Evolutionary conservation across 495 filamentous ascomycete species (phyloP).

Genomic region (Aspergillus hancockii): DNA sequence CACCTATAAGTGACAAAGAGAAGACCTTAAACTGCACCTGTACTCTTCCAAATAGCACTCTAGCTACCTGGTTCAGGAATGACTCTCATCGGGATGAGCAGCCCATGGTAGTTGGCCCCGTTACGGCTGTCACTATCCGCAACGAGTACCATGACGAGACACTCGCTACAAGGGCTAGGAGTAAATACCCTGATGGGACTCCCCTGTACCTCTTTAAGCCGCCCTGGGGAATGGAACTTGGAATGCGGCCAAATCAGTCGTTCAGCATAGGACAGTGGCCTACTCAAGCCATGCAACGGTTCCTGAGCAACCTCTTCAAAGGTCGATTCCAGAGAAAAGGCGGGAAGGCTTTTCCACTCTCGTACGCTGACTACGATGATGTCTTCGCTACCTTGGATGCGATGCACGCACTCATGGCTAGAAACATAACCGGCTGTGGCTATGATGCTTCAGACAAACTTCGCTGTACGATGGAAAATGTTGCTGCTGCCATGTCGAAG

Average conservation of each 20-base stretch:
- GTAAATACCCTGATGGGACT: not conserved
- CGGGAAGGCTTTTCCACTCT: not conserved
- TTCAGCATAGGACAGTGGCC: not conserved
- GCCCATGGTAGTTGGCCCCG: too few species aligned
- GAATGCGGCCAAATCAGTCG: not conserved
- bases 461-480: conserved; percentile 18
- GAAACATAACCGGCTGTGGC: conserved; percentile 6
- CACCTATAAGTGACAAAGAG: not conserved
- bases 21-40: not conserved
- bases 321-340: conserved; percentile 3
- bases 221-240: not conserved
- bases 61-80: too few species aligned
- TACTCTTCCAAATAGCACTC: not conserved
- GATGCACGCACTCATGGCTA: not conserved
- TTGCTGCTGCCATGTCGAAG: conserved; percentile 21
- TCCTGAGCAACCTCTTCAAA: not conserved
- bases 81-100: too few species aligned
- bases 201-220: not conserved
- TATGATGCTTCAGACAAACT: conserved; percentile 11
- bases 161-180: not conserved
- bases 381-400: not conserved
- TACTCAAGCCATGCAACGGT: not conserved
- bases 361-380: not conserved
- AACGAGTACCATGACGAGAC: too few species aligned
- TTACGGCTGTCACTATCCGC: too few species aligned